Conservation (phyloP, 129 eudicot species). For the Escallonia rubra region DNA sequence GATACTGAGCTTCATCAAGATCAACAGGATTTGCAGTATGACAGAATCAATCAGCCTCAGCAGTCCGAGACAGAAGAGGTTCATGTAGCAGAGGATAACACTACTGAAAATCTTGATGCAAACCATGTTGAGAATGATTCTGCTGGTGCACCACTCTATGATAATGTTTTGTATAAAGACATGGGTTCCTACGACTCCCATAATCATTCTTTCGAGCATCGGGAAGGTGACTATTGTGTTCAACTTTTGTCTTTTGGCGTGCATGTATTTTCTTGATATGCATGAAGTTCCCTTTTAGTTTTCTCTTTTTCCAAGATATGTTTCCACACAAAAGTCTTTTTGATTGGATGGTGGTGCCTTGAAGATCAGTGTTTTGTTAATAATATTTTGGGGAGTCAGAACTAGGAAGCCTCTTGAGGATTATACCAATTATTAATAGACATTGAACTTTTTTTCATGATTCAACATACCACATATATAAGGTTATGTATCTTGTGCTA, state of each 20-base stretch:
- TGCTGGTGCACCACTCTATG: constrained; percentile 41
- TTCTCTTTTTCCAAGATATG: background rate
- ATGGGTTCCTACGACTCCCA: constrained; percentile 48
- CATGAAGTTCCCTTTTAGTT: background rate
- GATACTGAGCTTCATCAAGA: constrained; percentile 48
- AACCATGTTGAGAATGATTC: constrained; percentile 33
- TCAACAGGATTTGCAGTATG: constrained; percentile 30
- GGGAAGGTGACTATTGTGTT: constrained; percentile 47
- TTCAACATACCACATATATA: too few species aligned
- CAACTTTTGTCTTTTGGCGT: background rate
- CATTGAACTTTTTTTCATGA: background rate
- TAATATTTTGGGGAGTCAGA: too few species aligned
- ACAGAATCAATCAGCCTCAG: constrained; percentile 28
- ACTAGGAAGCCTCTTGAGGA: background rate
- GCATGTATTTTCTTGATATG: background rate
- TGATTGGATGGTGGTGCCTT: background rate
- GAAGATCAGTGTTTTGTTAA: background rate
- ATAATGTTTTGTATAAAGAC: constrained; percentile 40
- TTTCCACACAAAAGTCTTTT: background rate
- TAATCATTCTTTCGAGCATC: constrained; percentile 38
- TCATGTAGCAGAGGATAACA: constrained; percentile 43
- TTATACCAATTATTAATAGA: background rate
- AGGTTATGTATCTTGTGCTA: too few species aligned
- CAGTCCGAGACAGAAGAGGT: constrained; percentile 47
- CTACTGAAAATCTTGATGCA: constrained; percentile 35